A percentile compares a stretch with the other conserved stretches of the same genome.
Evolutionary conservation across 2,329 filamentous ascomycete genomes (phyloP).

Genomic region (Chrysoporthe puriensis): DNA sequence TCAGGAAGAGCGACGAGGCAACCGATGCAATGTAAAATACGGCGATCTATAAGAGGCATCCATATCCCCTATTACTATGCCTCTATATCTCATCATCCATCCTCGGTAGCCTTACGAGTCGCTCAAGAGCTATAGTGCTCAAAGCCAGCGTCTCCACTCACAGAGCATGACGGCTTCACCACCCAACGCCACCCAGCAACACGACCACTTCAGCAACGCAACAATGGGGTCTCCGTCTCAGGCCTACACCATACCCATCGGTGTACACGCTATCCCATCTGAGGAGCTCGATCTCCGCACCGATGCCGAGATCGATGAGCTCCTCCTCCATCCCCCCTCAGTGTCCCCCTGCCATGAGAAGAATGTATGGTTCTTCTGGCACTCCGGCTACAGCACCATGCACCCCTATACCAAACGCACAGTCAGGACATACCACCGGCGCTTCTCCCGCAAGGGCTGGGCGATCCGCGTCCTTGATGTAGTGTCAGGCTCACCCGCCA

Average conservation of each 20-base stretch:
- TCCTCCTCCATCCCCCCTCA: constrained; percentile 44
- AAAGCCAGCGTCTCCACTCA: not conserved
- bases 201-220: not conserved
- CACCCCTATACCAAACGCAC: constrained; percentile 57
- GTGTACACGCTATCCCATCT: constrained; percentile 46
- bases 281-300: constrained; percentile 49
- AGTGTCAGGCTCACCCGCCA: constrained; percentile 46
- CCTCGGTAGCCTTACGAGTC: not conserved
- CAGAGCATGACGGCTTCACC: constrained; percentile 11
- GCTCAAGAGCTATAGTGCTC: not conserved
- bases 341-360: constrained; percentile 45
- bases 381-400: constrained; percentile 52
- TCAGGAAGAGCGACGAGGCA: not conserved
- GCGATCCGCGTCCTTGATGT: constrained; percentile 55
- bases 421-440: constrained; percentile 56
- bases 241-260: constrained; percentile 41
- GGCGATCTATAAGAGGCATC: not conserved
- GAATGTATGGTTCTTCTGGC: constrained; percentile 64
- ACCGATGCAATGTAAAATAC: too few species aligned
- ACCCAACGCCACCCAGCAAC: constrained; percentile 1
- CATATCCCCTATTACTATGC: not conserved
- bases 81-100: not conserved
- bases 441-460: constrained; percentile 57
- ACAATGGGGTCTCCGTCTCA: constrained; percentile 31
- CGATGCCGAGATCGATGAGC: constrained; percentile 49